phyloP scores from a whole-genome alignment of 495 filamentous ascomycete species.

The Podospora sp. region DNA sequence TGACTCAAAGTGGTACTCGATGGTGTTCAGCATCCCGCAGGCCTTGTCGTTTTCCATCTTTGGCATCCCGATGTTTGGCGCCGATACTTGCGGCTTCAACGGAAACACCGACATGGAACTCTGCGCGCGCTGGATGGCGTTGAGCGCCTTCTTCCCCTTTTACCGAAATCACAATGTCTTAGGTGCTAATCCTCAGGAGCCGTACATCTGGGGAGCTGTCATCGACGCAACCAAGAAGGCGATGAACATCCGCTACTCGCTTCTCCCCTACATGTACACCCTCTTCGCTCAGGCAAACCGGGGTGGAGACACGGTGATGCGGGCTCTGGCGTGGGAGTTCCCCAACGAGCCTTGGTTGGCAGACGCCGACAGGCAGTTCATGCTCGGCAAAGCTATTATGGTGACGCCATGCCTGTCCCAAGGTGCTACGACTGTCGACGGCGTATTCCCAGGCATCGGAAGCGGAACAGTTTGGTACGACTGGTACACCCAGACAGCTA shows the following conservation, averaged over 20 bases:
- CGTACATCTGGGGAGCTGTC: slow-evolving; percentile 73
- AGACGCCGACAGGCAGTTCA: slow-evolving; percentile 70
- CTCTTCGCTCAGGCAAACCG: slow-evolving; percentile 70
- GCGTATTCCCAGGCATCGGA: slow-evolving; percentile 74
- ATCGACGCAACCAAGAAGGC: slow-evolving; percentile 65
- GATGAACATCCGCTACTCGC: slow-evolving; percentile 72
- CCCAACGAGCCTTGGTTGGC: slow-evolving; percentile 73
- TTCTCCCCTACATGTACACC: slow-evolving; percentile 85
- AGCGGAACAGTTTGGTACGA: slow-evolving; percentile 71
- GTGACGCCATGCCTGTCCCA: slow-evolving; percentile 73
- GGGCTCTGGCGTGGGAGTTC: slow-evolving; percentile 83
- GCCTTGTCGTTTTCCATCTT: slow-evolving; percentile 79
- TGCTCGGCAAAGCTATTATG: slow-evolving; percentile 71
- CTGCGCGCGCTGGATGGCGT: slow-evolving; percentile 85
- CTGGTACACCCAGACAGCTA: slow-evolving; percentile 67
- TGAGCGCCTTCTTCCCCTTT: slow-evolving; percentile 85
- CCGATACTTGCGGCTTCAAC: slow-evolving; percentile 79
- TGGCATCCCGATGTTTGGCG: slow-evolving; percentile 86
- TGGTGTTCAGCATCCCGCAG: slow-evolving; percentile 81
- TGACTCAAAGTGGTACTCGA: slow-evolving; percentile 63
- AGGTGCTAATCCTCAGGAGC: slow-evolving; percentile 68
- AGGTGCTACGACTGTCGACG: slow-evolving; percentile 65
- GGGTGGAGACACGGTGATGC: slow-evolving; percentile 74
- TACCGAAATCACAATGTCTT: slow-evolving; percentile 82
- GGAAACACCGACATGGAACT: slow-evolving; percentile 74